Evolutionary conservation across 306 rosid genomes (phyloP).

Genomic region (Purshia tridentata): DNA sequence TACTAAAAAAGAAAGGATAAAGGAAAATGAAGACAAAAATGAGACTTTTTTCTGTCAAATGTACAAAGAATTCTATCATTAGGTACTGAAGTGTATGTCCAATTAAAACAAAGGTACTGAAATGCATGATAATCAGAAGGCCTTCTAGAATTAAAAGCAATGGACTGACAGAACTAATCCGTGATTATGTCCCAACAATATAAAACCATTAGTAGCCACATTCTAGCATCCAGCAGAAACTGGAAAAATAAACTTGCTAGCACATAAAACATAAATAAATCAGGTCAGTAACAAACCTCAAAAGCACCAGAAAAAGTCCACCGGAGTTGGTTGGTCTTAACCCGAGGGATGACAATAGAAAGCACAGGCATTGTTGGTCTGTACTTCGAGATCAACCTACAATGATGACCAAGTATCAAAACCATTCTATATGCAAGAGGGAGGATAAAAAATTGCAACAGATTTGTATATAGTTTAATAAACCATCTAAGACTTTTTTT

Average conservation of each 20-base stretch:
- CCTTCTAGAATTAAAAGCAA: conserved; percentile 1
- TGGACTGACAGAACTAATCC: not conserved
- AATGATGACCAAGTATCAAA: conserved; percentile 7
- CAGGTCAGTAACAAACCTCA: conserved; percentile 53
- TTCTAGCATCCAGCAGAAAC: conserved; percentile 7
- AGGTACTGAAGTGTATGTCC: not conserved
- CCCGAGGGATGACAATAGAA: conserved; percentile 84
- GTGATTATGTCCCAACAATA: not conserved
- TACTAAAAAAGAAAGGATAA: not conserved
- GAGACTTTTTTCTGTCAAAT: too few species aligned
- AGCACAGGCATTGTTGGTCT: conserved; percentile 97
- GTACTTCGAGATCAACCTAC: conserved; percentile 88
- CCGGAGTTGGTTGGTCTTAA: conserved; percentile 71
- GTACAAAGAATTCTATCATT: not conserved
- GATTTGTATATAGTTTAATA: not conserved
- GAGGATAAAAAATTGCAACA: not conserved
- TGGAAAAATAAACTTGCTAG: not conserved
- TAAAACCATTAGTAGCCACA: not conserved
- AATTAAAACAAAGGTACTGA: too few species aligned
- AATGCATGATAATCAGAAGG: not conserved
- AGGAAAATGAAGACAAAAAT: not conserved
- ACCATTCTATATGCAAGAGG: not conserved
- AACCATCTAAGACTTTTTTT: not conserved
- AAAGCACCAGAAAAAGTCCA: conserved; percentile 89
- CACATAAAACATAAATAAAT: not conserved